Conservation (phyloP, 2,329 filamentous ascomycete genomes). For the Hirsutella thompsonii region DNA sequence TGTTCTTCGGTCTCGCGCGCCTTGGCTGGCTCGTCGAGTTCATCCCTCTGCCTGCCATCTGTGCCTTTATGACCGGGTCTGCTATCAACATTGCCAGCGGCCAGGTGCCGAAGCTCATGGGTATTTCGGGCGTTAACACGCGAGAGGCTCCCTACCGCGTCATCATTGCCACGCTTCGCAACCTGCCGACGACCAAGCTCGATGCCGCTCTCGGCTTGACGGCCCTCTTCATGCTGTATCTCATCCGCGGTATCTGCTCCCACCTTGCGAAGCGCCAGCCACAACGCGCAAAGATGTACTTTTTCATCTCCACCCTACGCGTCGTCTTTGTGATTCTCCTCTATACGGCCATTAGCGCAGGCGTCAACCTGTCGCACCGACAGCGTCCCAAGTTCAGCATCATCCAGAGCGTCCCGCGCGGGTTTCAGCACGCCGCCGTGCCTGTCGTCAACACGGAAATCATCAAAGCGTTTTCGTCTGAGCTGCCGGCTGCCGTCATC, state of each 20-base stretch:
- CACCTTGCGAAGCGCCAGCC: conserved; percentile 55
- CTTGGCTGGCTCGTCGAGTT: conserved; percentile 42
- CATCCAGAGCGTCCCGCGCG: conserved; percentile 56
- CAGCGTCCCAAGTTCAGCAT: conserved; percentile 49
- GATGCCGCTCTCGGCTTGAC: conserved; percentile 66
- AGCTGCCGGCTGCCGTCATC: conserved; percentile 63
- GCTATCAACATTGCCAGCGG: conserved; percentile 36
- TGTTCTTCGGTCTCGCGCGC: conserved; percentile 34
- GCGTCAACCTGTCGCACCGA: conserved; percentile 49
- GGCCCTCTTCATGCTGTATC: conserved; percentile 54
- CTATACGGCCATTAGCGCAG: conserved; percentile 65
- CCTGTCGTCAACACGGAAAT: conserved; percentile 48
- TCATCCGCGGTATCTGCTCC: conserved; percentile 50
- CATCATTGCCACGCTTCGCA: conserved; percentile 37
- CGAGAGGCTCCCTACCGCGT: conserved; percentile 33
- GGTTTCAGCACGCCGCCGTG: conserved; percentile 58
- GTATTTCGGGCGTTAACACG: conserved; percentile 36
- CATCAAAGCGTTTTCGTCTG: conserved; percentile 47
- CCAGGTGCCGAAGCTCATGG: conserved; percentile 37
- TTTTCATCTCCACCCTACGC: conserved; percentile 66
- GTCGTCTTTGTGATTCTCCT: conserved; percentile 71
- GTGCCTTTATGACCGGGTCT: conserved; percentile 42
- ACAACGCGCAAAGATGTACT: conserved; percentile 54
- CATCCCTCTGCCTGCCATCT: conserved; percentile 38
- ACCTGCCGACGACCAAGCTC: conserved; percentile 35